A percentile compares a stretch with the other conserved stretches of the same genome.
Evolutionary conservation across 306 rosid genomes (phyloP).

Genomic region (Castanopsis chinensis): DNA sequence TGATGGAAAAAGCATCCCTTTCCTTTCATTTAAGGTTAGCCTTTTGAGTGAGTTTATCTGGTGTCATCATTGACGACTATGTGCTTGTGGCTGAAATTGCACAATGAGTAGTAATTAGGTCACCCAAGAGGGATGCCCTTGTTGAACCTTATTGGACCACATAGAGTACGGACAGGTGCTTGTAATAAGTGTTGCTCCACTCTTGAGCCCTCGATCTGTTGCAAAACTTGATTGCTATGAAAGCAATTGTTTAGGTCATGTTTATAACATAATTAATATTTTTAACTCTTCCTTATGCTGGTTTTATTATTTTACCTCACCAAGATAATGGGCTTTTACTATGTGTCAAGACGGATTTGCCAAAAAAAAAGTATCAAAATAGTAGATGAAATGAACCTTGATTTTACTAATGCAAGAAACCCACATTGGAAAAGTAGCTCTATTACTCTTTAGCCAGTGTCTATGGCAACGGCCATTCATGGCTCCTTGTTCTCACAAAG

Average conservation of each 20-base stretch:
- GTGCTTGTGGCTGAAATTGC: constrained; percentile 26
- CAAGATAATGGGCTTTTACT: neutral
- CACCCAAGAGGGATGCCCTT: constrained; percentile 15
- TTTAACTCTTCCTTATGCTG: no score
- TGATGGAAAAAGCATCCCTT: neutral
- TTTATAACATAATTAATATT: no score
- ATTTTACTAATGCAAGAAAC: no score
- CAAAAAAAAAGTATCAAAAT: neutral
- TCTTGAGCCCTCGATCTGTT: neutral
- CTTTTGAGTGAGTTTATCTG: constrained; percentile 25
- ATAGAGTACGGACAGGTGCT: constrained; percentile 21
- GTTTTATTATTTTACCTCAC: neutral
- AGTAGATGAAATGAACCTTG: no score
- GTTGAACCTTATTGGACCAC: constrained; percentile 31
- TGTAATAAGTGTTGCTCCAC: constrained; percentile 14
- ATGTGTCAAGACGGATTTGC: neutral
- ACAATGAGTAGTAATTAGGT: constrained; percentile 29
- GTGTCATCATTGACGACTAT: constrained; percentile 16
- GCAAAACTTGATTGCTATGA: neutral
- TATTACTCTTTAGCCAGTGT: no score
- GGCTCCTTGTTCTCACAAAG: no score
- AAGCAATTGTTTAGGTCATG: no score
- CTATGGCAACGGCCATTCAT: no score
- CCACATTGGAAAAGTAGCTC: no score
- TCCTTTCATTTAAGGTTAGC: neutral